Base-by-base conservation (phyloP, 2,329 filamentous ascomycete genomes). In the Aspergillus neotritici region DNA sequence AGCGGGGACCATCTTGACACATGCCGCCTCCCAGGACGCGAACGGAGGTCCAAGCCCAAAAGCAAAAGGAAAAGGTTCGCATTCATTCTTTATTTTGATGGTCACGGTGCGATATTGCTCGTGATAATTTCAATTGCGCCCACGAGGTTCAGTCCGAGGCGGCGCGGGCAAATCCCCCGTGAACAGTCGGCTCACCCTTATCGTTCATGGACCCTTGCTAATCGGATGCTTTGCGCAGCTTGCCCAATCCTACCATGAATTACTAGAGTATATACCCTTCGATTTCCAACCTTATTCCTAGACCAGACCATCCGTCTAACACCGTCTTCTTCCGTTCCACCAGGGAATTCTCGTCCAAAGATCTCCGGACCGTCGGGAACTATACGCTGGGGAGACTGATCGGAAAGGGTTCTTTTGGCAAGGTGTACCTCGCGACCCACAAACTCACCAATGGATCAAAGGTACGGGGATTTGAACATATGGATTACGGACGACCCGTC, bases 391-490 rank as follows among this genome's bases (percentile, higher is more conserved):
- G 93, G 35, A 83, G 83, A 47, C 75, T 98, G 46, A 95, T 98
- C 63, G 93, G 93, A 54, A 98, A 97, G 65, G 93, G 93, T 45
- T 96, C 90, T 51, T 98, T 98, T 69, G 93, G 93, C 59, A 97
- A 96, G 71, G 93, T 98, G 60, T 98, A 98, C 67, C 77, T 98
- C 46, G 93, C 91, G 46, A 82, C 84, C 35, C 93, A 98, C 69
- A 97, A 96, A 68, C 87, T 98, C 67, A 97, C 88, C 61, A 96
- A 96, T 82, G 91, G 90, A 61, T 95, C 90, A 63, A 97, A 96
- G 81, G 89, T 91, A 61, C 32, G 50, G 4, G 12, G n/a, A 16
- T 11, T n/a, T 34, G 6, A 13, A 5, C 28, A 33, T 30, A n/a
- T 35, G 3, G 7, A 25, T 3, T 15, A 17, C 10, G 12, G 15